These are phyloP conservation scores for Malus fusca DNA, from an alignment of 306 rosid genomes.

Conservation along the genomic window DNA sequence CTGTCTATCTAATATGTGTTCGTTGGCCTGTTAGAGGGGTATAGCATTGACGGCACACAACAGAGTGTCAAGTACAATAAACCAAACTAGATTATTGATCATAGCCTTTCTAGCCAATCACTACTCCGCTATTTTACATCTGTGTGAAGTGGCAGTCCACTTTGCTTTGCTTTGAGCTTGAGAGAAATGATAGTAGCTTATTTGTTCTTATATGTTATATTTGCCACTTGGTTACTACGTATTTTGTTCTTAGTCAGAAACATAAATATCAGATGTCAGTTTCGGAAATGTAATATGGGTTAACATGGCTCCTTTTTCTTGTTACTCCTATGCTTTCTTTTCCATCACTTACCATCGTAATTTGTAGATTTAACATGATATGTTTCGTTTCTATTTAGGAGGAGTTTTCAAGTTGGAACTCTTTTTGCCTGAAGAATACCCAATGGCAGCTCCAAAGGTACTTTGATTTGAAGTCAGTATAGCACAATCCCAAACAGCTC, in stretches of 20 bases:
- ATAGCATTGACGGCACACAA: background rate
- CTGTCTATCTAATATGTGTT: background rate
- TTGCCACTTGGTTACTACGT: background rate
- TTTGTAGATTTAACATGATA: background rate
- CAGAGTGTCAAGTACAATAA: background rate
- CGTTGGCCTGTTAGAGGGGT: background rate
- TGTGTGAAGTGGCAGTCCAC: background rate
- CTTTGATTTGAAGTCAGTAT: conserved; percentile 12
- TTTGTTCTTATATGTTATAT: background rate
- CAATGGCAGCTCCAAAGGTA: conserved; percentile 99
- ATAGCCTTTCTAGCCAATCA: background rate
- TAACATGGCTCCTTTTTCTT: background rate
- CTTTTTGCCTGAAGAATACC: conserved; percentile 97
- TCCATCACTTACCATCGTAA: background rate
- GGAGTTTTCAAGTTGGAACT: conserved; percentile 97
- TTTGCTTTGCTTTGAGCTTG: background rate
- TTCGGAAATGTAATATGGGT: background rate
- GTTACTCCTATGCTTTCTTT: background rate
- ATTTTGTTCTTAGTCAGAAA: background rate
- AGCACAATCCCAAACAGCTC: background rate
- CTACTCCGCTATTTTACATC: background rate
- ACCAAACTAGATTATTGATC: background rate
- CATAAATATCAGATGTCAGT: background rate
- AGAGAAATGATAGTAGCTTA: background rate
- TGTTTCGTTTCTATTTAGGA: conserved; percentile 40